Evolutionary conservation across 148 eudicot species (phyloP).

Genomic region (Camellia japonica): DNA sequence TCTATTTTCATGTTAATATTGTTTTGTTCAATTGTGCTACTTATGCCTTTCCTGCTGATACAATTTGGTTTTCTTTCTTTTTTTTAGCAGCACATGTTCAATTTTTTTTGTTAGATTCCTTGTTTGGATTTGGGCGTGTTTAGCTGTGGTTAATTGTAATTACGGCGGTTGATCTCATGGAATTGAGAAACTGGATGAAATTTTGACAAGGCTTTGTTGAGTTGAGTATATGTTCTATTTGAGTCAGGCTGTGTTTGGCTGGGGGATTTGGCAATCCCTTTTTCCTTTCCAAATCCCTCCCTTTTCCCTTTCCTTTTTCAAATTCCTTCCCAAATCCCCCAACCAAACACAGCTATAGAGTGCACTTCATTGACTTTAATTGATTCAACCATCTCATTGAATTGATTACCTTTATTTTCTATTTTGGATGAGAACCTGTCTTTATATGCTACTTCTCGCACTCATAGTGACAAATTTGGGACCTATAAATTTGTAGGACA

Average conservation of each 20-base stretch:
- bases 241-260: too few relatives aligned
- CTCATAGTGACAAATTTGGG: background rate
- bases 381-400: background rate
- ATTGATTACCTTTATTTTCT: background rate
- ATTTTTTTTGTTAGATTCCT: too few relatives aligned
- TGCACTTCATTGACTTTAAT: background rate
- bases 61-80: too few relatives aligned
- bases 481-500: background rate
- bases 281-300: too few relatives aligned
- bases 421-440: background rate
- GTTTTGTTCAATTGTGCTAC: background rate
- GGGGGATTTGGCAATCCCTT: too few relatives aligned
- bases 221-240: background rate
- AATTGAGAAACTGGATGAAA: background rate
- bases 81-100: too few relatives aligned
- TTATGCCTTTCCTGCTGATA: background rate
- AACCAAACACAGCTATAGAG: background rate
- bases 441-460: slow-evolving; percentile 6
- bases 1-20: background rate
- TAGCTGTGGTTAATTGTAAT: background rate
- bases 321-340: too few relatives aligned
- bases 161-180: background rate
- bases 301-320: too few relatives aligned
- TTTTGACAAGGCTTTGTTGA: background rate
- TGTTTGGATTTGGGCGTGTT: background rate